These are phyloP conservation scores for Scutellaria minor DNA, from an alignment of 257 asterid genomes.

Conservation along the genomic window DNA sequence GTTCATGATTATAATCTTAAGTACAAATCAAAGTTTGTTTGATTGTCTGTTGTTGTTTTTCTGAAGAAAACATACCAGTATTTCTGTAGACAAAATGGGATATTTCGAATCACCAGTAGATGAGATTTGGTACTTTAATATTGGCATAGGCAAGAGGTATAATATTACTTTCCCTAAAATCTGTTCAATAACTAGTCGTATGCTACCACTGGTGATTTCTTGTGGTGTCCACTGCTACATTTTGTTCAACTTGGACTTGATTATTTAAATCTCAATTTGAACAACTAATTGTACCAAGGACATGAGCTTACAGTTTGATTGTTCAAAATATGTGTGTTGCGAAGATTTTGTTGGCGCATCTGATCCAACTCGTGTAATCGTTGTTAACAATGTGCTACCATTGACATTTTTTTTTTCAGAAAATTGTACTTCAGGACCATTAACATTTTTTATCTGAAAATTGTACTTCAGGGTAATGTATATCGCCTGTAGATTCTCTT, in stretches of 20 bases:
- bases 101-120: conserved; percentile 1
- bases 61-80: background rate
- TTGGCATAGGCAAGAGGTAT: background rate
- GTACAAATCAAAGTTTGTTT: background rate
- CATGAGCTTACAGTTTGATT: background rate
- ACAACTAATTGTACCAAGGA: background rate
- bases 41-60: background rate
- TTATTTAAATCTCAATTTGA: conserved; percentile 14
- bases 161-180: background rate
- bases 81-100: background rate
- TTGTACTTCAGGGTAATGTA: background rate
- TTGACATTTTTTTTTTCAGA: background rate
- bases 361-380: background rate
- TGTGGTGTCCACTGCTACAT: background rate
- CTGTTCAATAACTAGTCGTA: background rate
- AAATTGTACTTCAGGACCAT: background rate
- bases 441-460: background rate
- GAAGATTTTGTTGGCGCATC: background rate
- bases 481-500: background rate
- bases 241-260: background rate
- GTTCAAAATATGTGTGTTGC: background rate
- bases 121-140: conserved; percentile 14
- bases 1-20: background rate
- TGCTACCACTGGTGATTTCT: background rate
- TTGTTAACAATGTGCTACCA: background rate